phyloP scores from a whole-genome alignment of 495 filamentous ascomycete species.

The Penicillium odoratum region DNA sequence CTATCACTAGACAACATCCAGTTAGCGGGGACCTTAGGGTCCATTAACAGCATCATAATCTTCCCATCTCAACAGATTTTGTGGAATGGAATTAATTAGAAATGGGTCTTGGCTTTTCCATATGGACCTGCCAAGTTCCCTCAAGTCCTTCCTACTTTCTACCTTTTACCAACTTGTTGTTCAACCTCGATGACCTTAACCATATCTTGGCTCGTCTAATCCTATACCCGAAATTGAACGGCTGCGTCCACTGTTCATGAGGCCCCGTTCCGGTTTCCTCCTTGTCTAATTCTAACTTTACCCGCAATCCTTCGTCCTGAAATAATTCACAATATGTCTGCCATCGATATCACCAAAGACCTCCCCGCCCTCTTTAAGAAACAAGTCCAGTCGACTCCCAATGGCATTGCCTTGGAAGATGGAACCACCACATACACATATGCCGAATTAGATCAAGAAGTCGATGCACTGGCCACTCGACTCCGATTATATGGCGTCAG shows the following conservation, averaged over 20 bases:
- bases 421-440: slow-evolving; percentile 57
- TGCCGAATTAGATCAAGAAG: slow-evolving; percentile 57
- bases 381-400: slow-evolving; percentile 58
- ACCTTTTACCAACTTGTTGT: neutral
- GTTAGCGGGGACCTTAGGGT: slow-evolving; percentile 7
- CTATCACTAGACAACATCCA: slow-evolving; percentile 9
- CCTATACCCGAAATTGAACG: neutral
- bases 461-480: slow-evolving; percentile 51
- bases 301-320: neutral
- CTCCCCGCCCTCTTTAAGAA: slow-evolving; percentile 58
- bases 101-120: neutral
- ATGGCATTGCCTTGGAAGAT: slow-evolving; percentile 63
- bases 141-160: neutral
- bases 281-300: neutral
- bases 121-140: neutral
- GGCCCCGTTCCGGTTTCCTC: slow-evolving; percentile 1
- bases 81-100: slow-evolving; percentile 5
- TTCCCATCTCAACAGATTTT: slow-evolving; percentile 9
- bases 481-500: slow-evolving; percentile 59
- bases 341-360: slow-evolving; percentile 63
- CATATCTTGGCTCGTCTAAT: neutral
- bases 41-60: slow-evolving; percentile 3
- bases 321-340: slow-evolving; percentile 36
- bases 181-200: neutral
- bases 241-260: neutral